A percentile compares a stretch with the other conserved stretches of the same genome.
These are phyloP conservation scores for Rosa persica DNA, from an alignment of 306 rosid genomes.

Conservation along the genomic window DNA sequence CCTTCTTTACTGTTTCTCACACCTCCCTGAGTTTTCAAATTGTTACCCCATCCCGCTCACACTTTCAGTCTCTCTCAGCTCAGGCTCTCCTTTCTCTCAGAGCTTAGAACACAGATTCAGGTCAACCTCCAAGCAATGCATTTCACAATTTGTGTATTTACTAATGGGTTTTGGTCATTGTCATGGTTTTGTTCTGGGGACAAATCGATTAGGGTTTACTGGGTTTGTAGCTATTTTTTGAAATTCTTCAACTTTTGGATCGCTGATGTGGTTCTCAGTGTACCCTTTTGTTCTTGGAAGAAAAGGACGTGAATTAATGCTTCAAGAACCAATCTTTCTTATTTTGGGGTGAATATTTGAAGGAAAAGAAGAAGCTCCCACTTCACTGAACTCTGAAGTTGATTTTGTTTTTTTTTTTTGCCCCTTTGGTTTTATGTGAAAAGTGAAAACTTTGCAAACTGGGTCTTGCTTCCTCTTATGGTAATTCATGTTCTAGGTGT, in stretches of 20 bases:
- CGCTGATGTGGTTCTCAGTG: not conserved
- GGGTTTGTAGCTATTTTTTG: constrained; percentile 15
- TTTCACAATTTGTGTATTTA: not conserved
- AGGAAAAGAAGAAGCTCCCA: not conserved
- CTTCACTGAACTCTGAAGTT: constrained; percentile 8
- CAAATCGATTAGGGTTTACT: constrained; percentile 28
- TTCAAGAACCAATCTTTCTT: constrained; percentile 8
- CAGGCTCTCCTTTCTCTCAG: constrained; percentile 22
- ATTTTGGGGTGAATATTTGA: not conserved
- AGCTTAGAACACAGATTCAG: constrained; percentile 49
- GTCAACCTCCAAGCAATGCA: constrained; percentile 36
- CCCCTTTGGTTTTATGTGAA: not conserved
- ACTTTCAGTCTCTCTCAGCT: not conserved
- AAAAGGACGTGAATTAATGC: not conserved
- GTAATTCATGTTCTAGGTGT: constrained; percentile 3
- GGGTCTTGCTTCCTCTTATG: not conserved
- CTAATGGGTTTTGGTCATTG: constrained; percentile 2
- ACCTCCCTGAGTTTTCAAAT: constrained; percentile 17
- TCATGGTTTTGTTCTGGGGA: constrained; percentile 1
- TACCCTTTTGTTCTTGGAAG: constrained; percentile 1
- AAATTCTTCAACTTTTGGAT: not conserved
- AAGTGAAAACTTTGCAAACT: not conserved
- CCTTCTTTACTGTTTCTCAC: constrained; percentile 3
- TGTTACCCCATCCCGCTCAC: constrained; percentile 29
- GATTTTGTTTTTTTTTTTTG: not conserved